Evolutionary conservation across 176 grass and related monocot genomes (phyloP).

Genomic region (Sorghum bicolor): DNA sequence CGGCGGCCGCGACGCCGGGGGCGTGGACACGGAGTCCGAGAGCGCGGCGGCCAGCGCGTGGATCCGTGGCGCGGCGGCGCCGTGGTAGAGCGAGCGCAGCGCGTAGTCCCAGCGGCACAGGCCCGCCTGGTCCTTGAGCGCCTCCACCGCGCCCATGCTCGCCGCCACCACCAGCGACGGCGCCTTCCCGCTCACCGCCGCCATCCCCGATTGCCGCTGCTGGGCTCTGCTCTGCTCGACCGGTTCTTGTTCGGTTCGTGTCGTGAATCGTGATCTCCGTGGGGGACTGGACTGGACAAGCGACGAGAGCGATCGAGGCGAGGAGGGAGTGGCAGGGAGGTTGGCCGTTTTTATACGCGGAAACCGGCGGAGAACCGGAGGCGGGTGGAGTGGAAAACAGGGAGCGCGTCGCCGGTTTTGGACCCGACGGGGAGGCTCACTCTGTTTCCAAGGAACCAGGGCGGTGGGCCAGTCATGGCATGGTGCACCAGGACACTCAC

Average conservation of each 20-base stretch:
- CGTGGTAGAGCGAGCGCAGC: conserved; percentile 44
- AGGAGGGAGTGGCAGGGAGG: not conserved
- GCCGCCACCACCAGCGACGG: conserved; percentile 64
- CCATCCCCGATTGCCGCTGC: not conserved
- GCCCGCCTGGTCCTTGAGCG: conserved; percentile 76
- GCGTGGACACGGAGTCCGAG: not conserved
- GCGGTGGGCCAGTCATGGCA: not conserved
- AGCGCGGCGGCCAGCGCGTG: conserved; percentile 12
- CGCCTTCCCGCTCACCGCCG: conserved; percentile 27
- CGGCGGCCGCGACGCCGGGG: not conserved
- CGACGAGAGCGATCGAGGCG: not conserved
- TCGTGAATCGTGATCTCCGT: too few species aligned
- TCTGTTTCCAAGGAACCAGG: conserved; percentile 15
- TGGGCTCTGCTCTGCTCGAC: too few species aligned
- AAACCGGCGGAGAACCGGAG: conserved; percentile 16
- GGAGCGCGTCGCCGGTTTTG: conserved; percentile 29
- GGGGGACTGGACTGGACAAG: not conserved
- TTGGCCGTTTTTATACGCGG: conserved; percentile 23
- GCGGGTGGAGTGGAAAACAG: not conserved
- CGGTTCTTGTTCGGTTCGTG: not conserved
- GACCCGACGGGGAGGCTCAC: conserved; percentile 2
- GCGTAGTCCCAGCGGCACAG: conserved; percentile 77
- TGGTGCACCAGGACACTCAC: not conserved
- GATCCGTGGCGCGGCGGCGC: not conserved
- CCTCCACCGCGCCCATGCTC: conserved; percentile 62